Conservation (phyloP, 2,329 filamentous ascomycete species). For the Lecanicillium sp. region DNA sequence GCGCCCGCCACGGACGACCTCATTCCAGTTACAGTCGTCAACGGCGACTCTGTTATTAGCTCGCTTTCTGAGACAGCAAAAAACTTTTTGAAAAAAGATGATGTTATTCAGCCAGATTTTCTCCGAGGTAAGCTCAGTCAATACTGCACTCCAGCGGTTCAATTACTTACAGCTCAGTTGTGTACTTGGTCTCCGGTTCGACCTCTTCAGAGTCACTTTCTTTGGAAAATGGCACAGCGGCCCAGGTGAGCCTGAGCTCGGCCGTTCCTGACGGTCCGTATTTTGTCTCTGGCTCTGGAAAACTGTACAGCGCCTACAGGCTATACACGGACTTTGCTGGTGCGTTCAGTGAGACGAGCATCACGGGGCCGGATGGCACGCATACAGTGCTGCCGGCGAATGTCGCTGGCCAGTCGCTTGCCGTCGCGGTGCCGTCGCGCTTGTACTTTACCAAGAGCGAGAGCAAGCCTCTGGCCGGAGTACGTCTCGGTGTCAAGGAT, state of each 20-base stretch:
- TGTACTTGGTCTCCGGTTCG: background rate
- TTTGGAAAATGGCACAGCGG: background rate
- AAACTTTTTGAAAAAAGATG: constrained; percentile 7
- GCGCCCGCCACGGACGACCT: background rate
- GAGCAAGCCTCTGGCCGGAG: constrained; percentile 47
- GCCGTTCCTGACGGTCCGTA: constrained; percentile 16
- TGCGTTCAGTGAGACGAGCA: constrained; percentile 18
- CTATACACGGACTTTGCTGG: constrained; percentile 21
- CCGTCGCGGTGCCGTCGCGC: constrained; percentile 47
- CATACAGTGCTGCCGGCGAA: constrained; percentile 14
- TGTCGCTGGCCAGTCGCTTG: constrained; percentile 13
- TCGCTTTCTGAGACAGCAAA: background rate
- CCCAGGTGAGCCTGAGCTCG: too few species aligned
- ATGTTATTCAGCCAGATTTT: constrained; percentile 16
- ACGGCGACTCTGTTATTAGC: background rate
- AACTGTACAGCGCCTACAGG: constrained; percentile 16
- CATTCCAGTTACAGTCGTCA: constrained; percentile 5
- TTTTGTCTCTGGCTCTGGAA: constrained; percentile 14
- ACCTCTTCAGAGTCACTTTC: too few species aligned
- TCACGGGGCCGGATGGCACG: background rate
- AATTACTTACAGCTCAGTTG: too few species aligned
- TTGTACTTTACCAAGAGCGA: constrained; percentile 45
- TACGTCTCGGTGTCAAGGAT: constrained; percentile 54
- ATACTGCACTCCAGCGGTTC: too few species aligned
- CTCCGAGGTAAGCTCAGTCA: constrained; percentile 1